phyloP scores from a whole-genome alignment of 1,139 yeast species.

The Candida anutae region DNA sequence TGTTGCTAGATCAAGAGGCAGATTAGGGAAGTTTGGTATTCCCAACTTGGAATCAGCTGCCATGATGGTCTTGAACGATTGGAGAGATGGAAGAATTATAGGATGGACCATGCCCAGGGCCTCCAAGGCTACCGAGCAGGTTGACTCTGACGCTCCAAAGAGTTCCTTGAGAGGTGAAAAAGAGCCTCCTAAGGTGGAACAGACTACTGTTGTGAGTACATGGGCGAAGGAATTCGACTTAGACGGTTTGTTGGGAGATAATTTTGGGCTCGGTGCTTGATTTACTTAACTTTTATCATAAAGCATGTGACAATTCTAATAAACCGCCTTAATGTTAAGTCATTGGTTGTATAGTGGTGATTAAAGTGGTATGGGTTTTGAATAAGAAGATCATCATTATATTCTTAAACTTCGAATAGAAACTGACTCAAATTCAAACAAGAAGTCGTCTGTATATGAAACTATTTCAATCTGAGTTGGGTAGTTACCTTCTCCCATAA shows the following conservation, averaged over 20 bases:
- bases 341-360: background rate
- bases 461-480: background rate
- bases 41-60: slow-evolving; percentile 89
- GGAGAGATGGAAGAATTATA: slow-evolving; percentile 92
- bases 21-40: slow-evolving; percentile 87
- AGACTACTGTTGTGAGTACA: slow-evolving; percentile 73
- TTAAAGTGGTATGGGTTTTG: background rate
- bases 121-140: slow-evolving; percentile 34
- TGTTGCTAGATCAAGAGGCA: slow-evolving; percentile 86
- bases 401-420: background rate
- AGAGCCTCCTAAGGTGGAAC: slow-evolving; percentile 52
- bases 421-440: background rate
- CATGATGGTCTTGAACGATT: slow-evolving; percentile 74
- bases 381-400: no score
- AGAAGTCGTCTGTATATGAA: background rate
- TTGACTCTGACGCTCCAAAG: slow-evolving; percentile 28
- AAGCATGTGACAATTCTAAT: no score
- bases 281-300: background rate
- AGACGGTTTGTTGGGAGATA: slow-evolving; percentile 60
- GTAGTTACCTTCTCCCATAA: background rate
- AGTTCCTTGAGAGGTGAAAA: slow-evolving; percentile 38
- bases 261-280: slow-evolving; percentile 22
- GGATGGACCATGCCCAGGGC: slow-evolving; percentile 89
- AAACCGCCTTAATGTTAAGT: background rate
- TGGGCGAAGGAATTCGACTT: slow-evolving; percentile 96